phyloP scores from a whole-genome alignment of 768 basidiomycete genomes.

The Rubroboletus satanas region DNA sequence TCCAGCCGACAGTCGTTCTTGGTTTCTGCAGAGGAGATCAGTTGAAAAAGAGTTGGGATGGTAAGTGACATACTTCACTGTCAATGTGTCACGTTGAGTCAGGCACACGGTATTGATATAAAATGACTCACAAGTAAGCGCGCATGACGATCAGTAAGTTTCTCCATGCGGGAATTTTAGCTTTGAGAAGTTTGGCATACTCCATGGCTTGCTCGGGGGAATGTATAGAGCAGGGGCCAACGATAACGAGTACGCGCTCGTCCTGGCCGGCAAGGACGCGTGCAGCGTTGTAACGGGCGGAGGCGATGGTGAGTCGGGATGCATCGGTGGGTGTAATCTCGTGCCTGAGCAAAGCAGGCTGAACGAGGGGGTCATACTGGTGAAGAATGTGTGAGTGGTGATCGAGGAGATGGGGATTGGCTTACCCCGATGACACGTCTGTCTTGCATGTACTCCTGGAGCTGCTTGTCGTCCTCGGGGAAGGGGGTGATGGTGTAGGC shows the following conservation, averaged over 20 bases:
- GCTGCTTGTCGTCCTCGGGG: conserved; percentile 59
- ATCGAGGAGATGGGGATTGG: neutral
- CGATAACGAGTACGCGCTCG: conserved; percentile 82
- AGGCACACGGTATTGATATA: conserved; percentile 5
- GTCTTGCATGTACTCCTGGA: conserved; percentile 76
- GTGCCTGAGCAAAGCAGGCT: conserved; percentile 85
- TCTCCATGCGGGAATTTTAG: conserved; percentile 59
- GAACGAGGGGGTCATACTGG: conserved; percentile 94
- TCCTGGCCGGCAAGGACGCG: conserved; percentile 80
- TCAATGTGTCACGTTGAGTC: conserved; percentile 32
- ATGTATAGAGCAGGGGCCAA: conserved; percentile 97
- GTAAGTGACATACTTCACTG: conserved; percentile 37
- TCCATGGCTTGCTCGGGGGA: conserved; percentile 79
- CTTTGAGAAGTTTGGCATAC: conserved; percentile 71
- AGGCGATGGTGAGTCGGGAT: conserved; percentile 73
- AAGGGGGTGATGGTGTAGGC: conserved; percentile 54
- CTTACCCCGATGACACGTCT: conserved; percentile 75
- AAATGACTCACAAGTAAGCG: conserved; percentile 83
- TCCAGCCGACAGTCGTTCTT: conserved; percentile 96
- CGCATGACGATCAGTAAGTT: conserved; percentile 94
- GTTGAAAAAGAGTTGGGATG: neutral
- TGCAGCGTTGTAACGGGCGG: conserved; percentile 75
- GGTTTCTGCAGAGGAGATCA: conserved; percentile 64
- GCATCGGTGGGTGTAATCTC: conserved; percentile 68
- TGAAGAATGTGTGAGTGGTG: conserved; percentile 11